phyloP scores from a whole-genome alignment of 2,329 filamentous ascomycete species.

The Epichloe sp. region DNA sequence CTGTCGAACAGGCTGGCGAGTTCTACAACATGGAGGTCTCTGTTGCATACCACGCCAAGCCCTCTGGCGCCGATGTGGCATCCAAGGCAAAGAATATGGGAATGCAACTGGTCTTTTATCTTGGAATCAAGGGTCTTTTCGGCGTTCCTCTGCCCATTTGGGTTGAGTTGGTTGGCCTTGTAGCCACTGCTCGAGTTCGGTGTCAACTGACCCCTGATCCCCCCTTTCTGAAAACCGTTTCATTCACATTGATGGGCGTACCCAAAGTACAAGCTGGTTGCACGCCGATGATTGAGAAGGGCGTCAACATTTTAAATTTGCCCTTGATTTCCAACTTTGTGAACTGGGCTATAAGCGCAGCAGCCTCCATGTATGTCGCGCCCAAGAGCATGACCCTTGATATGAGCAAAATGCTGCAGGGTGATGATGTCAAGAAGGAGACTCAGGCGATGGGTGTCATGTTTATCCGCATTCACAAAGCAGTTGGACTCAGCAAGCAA shows the following conservation, averaged over 20 bases:
- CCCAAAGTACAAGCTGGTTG: conserved; percentile 84
- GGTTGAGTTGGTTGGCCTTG: conserved; percentile 82
- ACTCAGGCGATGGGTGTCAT: conserved; percentile 77
- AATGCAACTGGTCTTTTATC: conserved; percentile 89
- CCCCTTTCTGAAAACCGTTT: conserved; percentile 88
- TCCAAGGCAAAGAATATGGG: conserved; percentile 91
- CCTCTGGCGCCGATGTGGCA: conserved; percentile 54
- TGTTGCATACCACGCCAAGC: conserved; percentile 81
- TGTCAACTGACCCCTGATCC: conserved; percentile 80
- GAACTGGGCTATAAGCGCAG: conserved; percentile 83
- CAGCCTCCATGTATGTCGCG: conserved; percentile 82
- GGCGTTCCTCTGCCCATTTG: conserved; percentile 78
- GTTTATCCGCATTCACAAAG: conserved; percentile 84
- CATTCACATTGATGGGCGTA: conserved; percentile 86
- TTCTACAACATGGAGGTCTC: conserved; percentile 89
- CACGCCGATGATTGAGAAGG: conserved; percentile 81
- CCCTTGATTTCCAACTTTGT: conserved; percentile 93
- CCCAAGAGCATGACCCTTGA: conserved; percentile 91
- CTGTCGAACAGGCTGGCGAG: conserved; percentile 79
- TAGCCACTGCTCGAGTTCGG: conserved; percentile 73
- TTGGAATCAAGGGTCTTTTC: conserved; percentile 79
- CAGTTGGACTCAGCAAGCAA: conserved; percentile 79
- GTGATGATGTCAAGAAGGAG: conserved; percentile 85
- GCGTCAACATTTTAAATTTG: conserved; percentile 81
- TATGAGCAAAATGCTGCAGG: conserved; percentile 77